These are phyloP conservation scores for Hypoxylon sp. DNA, from an alignment of 2,329 filamentous ascomycete species.

Conservation along the genomic window DNA sequence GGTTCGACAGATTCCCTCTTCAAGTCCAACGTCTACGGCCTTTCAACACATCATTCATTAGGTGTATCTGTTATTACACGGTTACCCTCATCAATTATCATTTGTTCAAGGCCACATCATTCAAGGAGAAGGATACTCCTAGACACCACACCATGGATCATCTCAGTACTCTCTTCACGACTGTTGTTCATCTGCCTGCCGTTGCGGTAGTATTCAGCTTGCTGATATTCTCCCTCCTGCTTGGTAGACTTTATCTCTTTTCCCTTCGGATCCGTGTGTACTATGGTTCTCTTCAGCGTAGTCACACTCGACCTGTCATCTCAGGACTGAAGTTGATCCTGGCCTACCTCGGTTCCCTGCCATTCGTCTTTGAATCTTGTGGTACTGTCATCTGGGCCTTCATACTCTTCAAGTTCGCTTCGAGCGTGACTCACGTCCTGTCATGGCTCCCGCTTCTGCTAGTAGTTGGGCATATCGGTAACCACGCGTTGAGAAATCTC, in stretches of 20 bases:
- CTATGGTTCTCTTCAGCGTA: background rate
- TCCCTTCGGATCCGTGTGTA: background rate
- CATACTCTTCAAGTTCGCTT: background rate
- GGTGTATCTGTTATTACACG: background rate
- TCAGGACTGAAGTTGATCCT: background rate
- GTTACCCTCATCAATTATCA: background rate
- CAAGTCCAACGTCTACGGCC: background rate
- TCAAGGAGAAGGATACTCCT: background rate
- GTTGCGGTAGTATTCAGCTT: background rate
- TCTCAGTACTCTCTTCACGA: background rate
- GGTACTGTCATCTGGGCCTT: background rate
- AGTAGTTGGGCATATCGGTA: background rate
- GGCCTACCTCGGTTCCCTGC: background rate
- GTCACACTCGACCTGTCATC: background rate
- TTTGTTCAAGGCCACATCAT: background rate
- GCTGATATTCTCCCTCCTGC: background rate
- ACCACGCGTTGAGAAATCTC: background rate
- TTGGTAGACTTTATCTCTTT: background rate
- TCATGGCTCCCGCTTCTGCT: background rate
- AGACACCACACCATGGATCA: background rate
- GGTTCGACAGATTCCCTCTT: too few species aligned
- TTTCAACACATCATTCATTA: background rate
- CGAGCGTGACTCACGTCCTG: background rate
- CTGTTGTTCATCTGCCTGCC: background rate
- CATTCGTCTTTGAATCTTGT: background rate